Conservation (phyloP, 148 eudicot genomes). For the Gaultheria prostrata region DNA sequence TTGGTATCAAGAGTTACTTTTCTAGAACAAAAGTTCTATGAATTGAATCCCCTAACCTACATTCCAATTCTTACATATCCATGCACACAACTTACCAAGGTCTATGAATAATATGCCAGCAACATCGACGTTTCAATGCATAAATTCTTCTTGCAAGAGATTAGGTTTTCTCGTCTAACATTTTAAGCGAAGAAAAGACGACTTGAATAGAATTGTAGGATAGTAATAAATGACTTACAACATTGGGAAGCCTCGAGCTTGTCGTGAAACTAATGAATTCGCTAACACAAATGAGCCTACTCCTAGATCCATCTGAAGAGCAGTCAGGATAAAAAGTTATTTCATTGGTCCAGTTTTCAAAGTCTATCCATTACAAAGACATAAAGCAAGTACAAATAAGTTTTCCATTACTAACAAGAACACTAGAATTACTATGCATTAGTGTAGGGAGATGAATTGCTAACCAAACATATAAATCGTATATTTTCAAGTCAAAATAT, state of each 20-base stretch:
- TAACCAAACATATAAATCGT: not conserved
- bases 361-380: not conserved
- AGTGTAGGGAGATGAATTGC: not conserved
- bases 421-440: not conserved
- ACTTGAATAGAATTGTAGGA: not conserved
- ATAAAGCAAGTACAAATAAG: conserved; percentile 9
- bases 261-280: conserved; percentile 91
- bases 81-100: not conserved
- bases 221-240: conserved; percentile 41
- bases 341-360: not conserved
- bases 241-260: conserved; percentile 73
- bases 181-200: not conserved
- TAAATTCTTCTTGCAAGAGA: not conserved
- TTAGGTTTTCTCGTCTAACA: not conserved
- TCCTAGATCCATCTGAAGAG: conserved; percentile 88
- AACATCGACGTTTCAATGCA: not conserved
- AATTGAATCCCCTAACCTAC: not conserved
- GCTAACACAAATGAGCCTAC: conserved; percentile 91
- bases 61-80: not conserved
- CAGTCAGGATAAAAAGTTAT: not conserved
- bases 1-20: not conserved
- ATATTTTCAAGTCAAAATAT: not conserved
- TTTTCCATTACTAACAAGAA: not conserved
- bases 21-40: not conserved
- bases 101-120: not conserved